phyloP scores from a whole-genome alignment of 2,329 filamentous ascomycete genomes.

The Elsinoe australis region DNA sequence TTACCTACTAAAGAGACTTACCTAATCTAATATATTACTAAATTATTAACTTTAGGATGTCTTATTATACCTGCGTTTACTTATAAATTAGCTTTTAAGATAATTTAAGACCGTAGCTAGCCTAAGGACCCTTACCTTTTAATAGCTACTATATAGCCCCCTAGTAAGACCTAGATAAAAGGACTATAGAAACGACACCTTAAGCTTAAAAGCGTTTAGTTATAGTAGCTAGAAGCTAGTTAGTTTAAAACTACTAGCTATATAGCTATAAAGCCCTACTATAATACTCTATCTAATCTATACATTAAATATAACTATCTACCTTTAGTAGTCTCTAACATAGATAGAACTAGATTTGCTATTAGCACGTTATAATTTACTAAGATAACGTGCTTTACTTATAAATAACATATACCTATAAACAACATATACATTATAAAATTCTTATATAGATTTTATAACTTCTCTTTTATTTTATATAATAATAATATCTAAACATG shows the following conservation, averaged over 20 bases:
- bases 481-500: neutral
- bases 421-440: too few species aligned
- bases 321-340: neutral
- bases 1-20: neutral
- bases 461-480: neutral
- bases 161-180: neutral
- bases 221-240: neutral
- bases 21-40: neutral
- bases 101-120: neutral
- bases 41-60: neutral
- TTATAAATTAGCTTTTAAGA: neutral
- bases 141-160: neutral
- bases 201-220: neutral
- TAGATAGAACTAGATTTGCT: too few species aligned
- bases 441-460: neutral
- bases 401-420: too few species aligned
- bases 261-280: neutral
- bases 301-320: neutral
- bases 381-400: too few species aligned
- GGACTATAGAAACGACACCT: neutral
- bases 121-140: neutral
- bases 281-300: neutral
- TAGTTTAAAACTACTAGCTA: neutral
- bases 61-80: neutral
- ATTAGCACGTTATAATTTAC: too few species aligned